phyloP scores from a whole-genome alignment of 2,329 filamentous ascomycete species.

The Penicillium sp. region DNA sequence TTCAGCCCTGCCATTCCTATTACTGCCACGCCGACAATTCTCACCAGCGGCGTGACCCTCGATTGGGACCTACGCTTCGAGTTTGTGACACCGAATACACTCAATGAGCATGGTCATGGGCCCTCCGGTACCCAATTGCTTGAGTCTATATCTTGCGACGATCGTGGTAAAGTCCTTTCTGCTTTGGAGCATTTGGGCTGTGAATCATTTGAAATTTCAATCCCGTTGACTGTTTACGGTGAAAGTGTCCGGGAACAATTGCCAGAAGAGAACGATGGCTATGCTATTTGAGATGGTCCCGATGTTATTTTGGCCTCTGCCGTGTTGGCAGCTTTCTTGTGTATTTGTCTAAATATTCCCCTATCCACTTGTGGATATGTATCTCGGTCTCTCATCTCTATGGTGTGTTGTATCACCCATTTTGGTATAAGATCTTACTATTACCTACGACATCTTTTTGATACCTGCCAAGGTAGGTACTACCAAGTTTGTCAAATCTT shows the following conservation, averaged over 20 bases:
- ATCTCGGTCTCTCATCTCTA: not conserved
- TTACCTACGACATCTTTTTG: not conserved
- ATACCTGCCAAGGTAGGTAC: not conserved
- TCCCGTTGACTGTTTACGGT: slow-evolving; percentile 78
- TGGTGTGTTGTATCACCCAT: not conserved
- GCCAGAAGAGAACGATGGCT: slow-evolving; percentile 42
- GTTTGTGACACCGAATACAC: slow-evolving; percentile 74
- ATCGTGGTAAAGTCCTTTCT: slow-evolving; percentile 74
- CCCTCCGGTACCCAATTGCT: slow-evolving; percentile 58
- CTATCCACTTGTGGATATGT: slow-evolving; percentile 4
- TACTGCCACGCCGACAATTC: slow-evolving; percentile 82
- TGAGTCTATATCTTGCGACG: slow-evolving; percentile 76
- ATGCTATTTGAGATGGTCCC: slow-evolving; percentile 34
- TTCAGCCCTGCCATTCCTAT: slow-evolving; percentile 84
- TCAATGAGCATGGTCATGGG: slow-evolving; percentile 37
- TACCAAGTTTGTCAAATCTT: not conserved
- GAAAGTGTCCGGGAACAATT: slow-evolving; percentile 49
- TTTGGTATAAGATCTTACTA: not conserved
- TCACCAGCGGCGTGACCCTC: slow-evolving; percentile 82
- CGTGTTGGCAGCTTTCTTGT: slow-evolving; percentile 6
- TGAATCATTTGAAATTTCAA: slow-evolving; percentile 87
- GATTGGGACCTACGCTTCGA: slow-evolving; percentile 90
- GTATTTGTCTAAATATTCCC: slow-evolving; percentile 18
- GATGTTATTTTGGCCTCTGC: slow-evolving; percentile 4
- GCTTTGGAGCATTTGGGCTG: slow-evolving; percentile 76